Base-by-base conservation (phyloP, 2,329 filamentous ascomycete species). In the Mycosphaerella sp. region DNA sequence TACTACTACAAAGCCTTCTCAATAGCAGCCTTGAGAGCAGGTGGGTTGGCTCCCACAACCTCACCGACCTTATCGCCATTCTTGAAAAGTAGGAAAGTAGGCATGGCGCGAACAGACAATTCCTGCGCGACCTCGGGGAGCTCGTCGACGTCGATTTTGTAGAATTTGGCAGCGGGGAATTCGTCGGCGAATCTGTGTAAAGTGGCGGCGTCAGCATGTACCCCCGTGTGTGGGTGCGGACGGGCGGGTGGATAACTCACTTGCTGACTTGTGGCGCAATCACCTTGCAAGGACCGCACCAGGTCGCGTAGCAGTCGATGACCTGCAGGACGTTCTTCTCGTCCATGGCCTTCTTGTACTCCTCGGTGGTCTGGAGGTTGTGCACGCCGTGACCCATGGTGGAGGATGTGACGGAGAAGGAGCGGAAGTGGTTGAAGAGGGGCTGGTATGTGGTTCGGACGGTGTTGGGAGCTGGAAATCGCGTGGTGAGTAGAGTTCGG, bases 221-320 rank as follows among this genome's bases (percentile, higher is more conserved):
- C 61, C 39, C 45, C n/a, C n/a, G n/a, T n/a, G n/a, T 18, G 1
- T 27, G 55, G 18, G 6, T 13, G n/a, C 21, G 17, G n/a, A 21
- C 2, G 35, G 2, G 12, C 32, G 28, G 17, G 37, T 40, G n/a
- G n/a, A n/a, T n/a, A n/a, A 34, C 25, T 47, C 44, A 59, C 60
- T 55, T 52, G 85, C 79, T 84, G 52, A 95, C 75, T 56, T 82
- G 71, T 53, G 90, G 91, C 14, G 89, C 81, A 64, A 96, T 93
- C 64, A 84, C 79, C 78, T 90, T 95, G 85, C 91, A 97, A 54
- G 91, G 91, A 54, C 89, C 89, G 76, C 91, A 97, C 90, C 90
- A 96, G 57, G 76, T 82, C 50, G 90, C 90, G 71, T 86, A 89
- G 75, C 82, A 89, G 76, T 97, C 91, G 65, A 97, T 75, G 55